Base-by-base conservation (phyloP, 2,329 filamentous ascomycete species). In the Blumeria hordei region DNA sequence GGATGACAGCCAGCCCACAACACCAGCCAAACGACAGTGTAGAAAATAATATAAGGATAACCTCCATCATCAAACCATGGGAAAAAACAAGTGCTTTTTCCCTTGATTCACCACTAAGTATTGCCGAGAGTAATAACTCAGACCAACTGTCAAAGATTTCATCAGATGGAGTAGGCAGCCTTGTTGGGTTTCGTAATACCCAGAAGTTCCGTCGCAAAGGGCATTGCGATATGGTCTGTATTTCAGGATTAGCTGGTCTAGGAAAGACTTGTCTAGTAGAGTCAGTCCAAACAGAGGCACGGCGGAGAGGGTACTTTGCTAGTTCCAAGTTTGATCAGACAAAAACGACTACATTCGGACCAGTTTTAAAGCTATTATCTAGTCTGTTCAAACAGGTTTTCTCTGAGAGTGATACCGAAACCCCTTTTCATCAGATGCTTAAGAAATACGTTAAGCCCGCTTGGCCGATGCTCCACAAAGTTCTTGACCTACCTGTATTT, bases 401-500 rank as follows among this genome's bases (percentile, higher is more conserved):
- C 71, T 78, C 78, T 1, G 78, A 82, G 63, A 72, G 74, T 43
- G 77, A 81, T 60, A 80, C 78, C 0, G 76, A 81, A 39, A 81
- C 78, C 0, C 68, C 71, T 3, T 80, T 83, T 55, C 79, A 82
- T 58, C 74, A 75, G 60, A 68, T 72, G 1, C 63, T 83, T 33
- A 80, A 77, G 64, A 72, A 78, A 55, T 80, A 79, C 57, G 72
- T 81, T 47, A 72, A 72, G n/a, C 78, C 79, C 0, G 71, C 78
- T 11, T 82, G 79, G 79, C 75, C 77, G 8, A 74, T 74, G 68
- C 68, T 83, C 56, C 77, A 81, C 60, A 74, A 74, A 58, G 66
- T 77, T 3, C 69, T 83, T 6, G 76, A 74, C 3, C 69, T 83
- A 32, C 79, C 79, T 0, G 81, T 90, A 61, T 92, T 88, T 68